phyloP scores from a whole-genome alignment of 2,329 filamentous ascomycete species.

The Xylaria sp. region DNA sequence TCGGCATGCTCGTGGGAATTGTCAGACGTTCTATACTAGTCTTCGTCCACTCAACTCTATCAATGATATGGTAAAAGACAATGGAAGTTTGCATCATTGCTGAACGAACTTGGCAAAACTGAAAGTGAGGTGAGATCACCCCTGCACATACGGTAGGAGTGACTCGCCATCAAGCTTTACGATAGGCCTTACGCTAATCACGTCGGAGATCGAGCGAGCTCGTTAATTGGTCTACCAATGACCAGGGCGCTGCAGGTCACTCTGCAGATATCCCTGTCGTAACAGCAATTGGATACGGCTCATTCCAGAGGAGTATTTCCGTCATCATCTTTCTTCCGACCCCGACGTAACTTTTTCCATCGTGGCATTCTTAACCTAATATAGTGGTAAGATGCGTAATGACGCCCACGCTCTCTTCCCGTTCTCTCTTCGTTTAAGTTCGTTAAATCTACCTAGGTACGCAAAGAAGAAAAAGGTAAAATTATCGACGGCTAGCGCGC shows the following conservation, averaged over 20 bases:
- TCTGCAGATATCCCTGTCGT: slow-evolving; percentile 28
- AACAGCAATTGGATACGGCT: slow-evolving; percentile 5
- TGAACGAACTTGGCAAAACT: slow-evolving; percentile 21
- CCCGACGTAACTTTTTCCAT: background rate
- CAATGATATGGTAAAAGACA: background rate
- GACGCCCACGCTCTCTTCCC: background rate
- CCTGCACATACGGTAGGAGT: slow-evolving; percentile 3
- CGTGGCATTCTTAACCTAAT: background rate
- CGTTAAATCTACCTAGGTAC: no score
- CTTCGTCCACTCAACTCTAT: background rate
- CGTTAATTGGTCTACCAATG: slow-evolving; percentile 15
- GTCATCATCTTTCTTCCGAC: slow-evolving; percentile 1
- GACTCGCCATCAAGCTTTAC: slow-evolving; percentile 13
- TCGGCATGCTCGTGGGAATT: background rate
- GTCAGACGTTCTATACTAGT: background rate
- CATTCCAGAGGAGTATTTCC: background rate
- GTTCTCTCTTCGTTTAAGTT: no score
- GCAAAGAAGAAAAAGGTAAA: background rate
- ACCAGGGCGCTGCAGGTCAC: slow-evolving; percentile 24
- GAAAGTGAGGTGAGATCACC: slow-evolving; percentile 28
- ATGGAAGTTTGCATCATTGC: slow-evolving; percentile 5
- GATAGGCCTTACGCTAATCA: slow-evolving; percentile 13
- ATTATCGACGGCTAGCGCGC: background rate
- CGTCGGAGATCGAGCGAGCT: slow-evolving; percentile 6
- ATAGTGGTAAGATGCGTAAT: background rate